A percentile compares a stretch with the other conserved stretches of the same genome.
Evolutionary conservation across 108 stramenopile species (phyloP).

Genomic region (Cyclotella baltica): DNA sequence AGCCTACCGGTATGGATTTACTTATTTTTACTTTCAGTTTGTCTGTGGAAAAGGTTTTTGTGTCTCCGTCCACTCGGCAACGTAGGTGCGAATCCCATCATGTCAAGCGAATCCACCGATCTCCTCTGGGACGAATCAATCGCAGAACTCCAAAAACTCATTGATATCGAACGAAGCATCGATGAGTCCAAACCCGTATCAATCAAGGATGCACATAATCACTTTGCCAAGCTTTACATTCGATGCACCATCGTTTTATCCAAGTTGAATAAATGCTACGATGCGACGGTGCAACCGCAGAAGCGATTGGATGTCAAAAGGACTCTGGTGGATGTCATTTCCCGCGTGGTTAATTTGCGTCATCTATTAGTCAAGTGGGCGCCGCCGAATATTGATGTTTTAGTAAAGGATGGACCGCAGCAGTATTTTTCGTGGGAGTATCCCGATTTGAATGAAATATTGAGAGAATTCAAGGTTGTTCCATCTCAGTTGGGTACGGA

Average conservation of each 20-base stretch:
- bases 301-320: conserved; percentile 83
- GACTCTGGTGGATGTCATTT: conserved; percentile 79
- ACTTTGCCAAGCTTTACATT: conserved; percentile 85
- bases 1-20: too few relatives aligned
- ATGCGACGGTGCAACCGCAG: conserved; percentile 83
- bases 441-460: conserved; percentile 68
- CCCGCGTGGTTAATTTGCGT: conserved; percentile 79
- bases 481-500: conserved; percentile 79
- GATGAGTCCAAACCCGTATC: conserved; percentile 30
- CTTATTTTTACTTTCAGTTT: too few relatives aligned
- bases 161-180: conserved; percentile 31
- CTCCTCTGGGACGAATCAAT: conserved; percentile 50
- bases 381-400: conserved; percentile 76
- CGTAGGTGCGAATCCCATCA: not conserved
- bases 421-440: conserved; percentile 86
- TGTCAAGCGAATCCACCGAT: conserved; percentile 58
- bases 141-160: conserved; percentile 24
- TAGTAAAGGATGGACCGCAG: conserved; percentile 28
- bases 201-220: conserved; percentile 73
- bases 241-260: conserved; percentile 73
- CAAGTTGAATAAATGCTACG: conserved; percentile 75
- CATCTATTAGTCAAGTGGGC: conserved; percentile 87
- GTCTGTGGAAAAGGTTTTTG: too few relatives aligned
- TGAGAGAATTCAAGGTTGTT: conserved; percentile 76
- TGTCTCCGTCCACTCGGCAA: not conserved